phyloP scores from a whole-genome alignment of 768 basidiomycete species.

The Suillus hirtellus region DNA sequence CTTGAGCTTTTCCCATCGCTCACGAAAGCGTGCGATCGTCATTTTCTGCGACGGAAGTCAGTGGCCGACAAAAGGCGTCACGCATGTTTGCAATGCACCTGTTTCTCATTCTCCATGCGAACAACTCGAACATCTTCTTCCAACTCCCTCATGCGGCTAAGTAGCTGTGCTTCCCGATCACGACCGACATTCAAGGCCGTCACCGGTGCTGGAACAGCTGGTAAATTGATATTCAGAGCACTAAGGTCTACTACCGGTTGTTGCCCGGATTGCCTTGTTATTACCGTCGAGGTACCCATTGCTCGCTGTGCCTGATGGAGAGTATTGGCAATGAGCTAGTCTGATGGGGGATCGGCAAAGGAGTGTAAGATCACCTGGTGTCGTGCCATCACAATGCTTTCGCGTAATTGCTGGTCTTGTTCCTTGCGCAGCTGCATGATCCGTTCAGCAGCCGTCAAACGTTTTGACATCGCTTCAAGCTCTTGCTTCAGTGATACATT shows the following conservation, averaged over 20 bases:
- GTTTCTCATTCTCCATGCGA: constrained; percentile 77
- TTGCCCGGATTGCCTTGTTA: constrained; percentile 43
- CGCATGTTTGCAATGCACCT: constrained; percentile 46
- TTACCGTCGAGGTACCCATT: constrained; percentile 67
- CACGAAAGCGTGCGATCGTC: constrained; percentile 80
- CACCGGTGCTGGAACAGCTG: constrained; percentile 46
- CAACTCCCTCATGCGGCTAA: constrained; percentile 63
- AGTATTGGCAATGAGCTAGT: constrained; percentile 6
- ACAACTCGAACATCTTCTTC: constrained; percentile 73
- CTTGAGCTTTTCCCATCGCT: constrained; percentile 88
- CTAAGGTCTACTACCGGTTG: constrained; percentile 50
- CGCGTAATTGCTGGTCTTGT: constrained; percentile 76
- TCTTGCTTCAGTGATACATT: constrained; percentile 65
- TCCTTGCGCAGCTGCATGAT: constrained; percentile 70
- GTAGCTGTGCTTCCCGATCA: constrained; percentile 54
- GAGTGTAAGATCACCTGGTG: constrained; percentile 51
- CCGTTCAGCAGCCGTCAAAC: constrained; percentile 61
- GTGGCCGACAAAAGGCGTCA: constrained; percentile 13
- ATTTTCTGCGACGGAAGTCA: constrained; percentile 55
- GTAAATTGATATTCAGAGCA: constrained; percentile 57
- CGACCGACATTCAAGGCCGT: constrained; percentile 53
- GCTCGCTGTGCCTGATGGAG: constrained; percentile 70
- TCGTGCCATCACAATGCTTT: constrained; percentile 73
- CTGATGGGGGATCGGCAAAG: constrained; percentile 2
- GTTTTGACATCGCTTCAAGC: constrained; percentile 54